Percentiles rank a stretch among this genome's conserved stretches.
Conservation (phyloP, 2,329 filamentous ascomycete species). For the Neonectria ditissima region DNA sequence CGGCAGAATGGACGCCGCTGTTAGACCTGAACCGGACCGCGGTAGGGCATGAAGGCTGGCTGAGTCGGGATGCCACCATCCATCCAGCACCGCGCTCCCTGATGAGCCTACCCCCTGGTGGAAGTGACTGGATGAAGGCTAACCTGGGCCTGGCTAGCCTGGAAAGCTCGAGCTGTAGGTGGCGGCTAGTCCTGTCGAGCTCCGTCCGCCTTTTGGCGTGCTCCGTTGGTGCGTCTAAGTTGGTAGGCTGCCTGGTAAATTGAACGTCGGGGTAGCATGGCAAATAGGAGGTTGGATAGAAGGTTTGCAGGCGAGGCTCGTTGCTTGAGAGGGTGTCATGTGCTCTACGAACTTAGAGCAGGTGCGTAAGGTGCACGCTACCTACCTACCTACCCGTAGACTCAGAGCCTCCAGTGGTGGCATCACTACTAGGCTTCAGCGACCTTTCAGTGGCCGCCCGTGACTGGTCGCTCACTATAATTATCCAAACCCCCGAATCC, state of each 20-base stretch:
- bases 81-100: conserved; percentile 1
- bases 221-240: background rate
- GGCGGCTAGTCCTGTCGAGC: background rate
- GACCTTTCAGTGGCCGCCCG: background rate
- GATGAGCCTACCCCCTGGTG: background rate
- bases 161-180: conserved; percentile 7
- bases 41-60: background rate
- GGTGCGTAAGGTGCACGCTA: too few relatives aligned
- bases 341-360: background rate
- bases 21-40: background rate
- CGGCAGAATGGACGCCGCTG: background rate
- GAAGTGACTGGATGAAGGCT: background rate
- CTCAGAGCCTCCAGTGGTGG: conserved; percentile 1
- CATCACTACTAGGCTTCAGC: background rate
- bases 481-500: background rate
- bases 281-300: background rate
- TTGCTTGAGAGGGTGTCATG: background rate
- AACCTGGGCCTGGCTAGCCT: background rate
- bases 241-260: background rate
- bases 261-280: background rate
- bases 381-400: too few relatives aligned
- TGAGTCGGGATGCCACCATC: conserved; percentile 4
- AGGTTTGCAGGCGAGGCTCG: background rate
- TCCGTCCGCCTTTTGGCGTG: background rate
- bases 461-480: conserved; percentile 5